Base-by-base conservation (phyloP, 768 basidiomycete genomes). In the Lactarius hengduanensis region DNA sequence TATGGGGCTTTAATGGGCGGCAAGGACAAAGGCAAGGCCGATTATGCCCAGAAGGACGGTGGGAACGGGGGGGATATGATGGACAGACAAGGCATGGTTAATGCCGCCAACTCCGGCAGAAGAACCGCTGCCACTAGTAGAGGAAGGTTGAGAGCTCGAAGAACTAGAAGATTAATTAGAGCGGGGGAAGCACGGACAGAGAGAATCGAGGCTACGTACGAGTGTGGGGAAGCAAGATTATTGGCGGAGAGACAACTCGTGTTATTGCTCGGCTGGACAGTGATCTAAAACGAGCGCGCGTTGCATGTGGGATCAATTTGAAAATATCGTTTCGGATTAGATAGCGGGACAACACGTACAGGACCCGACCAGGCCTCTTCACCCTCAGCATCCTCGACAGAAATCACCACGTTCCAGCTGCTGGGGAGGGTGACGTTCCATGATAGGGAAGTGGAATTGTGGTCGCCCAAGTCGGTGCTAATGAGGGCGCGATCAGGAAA, bases 401-500 rank as follows among this genome's bases (percentile, higher is more conserved):
- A 87, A 38, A 91, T 68, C 68, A 79, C 73, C 45, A 88, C 78
- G 34, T 77, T 67, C 26, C 79, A 79, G 43, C 85, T 85, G 15
- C 81, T 78, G 40, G 82, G 71, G 59, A 91, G 47, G 54, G 71
- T 67, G 57, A 78, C 77, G 62, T 74, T 79, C 82, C 83, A 90
- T 16, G 76, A 76, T 13, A 81, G 71, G 56, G 72, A 76, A 60
- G 80, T 81, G 40, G 71, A 73, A n/a, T 74, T 75, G 73, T 82
- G 80, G 76, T 86, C 82, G 62, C 76, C 76, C 56, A 90, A 79
- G 69, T 90, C 84, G 57, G 77, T 79, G 57, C 90, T 92, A 70
- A 3, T 63, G 8, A 5, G 13, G 10, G 4, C 34, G 58, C 45
- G 69, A 60, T 58, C 60, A 38, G 26, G 60, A 34, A 26, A 26